Percentiles rank a stretch among this genome's conserved stretches.
Conservation (phyloP, 2,329 filamentous ascomycete genomes). For the Calonectria naviculata region DNA sequence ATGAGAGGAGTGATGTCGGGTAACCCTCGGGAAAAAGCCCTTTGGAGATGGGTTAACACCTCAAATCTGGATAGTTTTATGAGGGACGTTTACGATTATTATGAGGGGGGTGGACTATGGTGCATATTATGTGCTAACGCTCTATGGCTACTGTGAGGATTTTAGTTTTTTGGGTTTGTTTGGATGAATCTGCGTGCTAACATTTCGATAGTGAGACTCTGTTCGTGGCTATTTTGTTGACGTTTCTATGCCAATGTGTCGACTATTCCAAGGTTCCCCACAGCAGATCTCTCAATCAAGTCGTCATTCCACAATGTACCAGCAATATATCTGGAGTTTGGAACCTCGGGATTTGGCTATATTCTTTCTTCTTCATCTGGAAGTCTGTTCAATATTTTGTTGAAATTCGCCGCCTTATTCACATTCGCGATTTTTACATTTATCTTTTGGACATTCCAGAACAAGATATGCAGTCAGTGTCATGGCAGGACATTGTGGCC, state of each 20-base stretch:
- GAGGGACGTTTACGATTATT: conserved; percentile 87
- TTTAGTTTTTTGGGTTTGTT: no score
- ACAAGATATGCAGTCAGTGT: conserved; percentile 91
- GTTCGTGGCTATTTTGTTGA: conserved; percentile 85
- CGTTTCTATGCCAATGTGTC: conserved; percentile 87
- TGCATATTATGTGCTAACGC: conserved; percentile 81
- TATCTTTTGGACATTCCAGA: conserved; percentile 84
- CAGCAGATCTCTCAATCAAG: conserved; percentile 65
- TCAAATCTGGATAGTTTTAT: conserved; percentile 91
- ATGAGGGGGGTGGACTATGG: conserved; percentile 83
- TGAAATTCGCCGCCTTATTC: conserved; percentile 77
- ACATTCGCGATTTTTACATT: conserved; percentile 88
- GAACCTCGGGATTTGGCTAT: conserved; percentile 85
- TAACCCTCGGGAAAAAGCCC: conserved; percentile 74
- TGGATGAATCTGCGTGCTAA: neutral
- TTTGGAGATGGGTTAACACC: conserved; percentile 95
- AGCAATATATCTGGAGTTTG: conserved; percentile 78
- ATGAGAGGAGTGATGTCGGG: conserved; percentile 43
- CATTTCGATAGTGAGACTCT: conserved; percentile 71
- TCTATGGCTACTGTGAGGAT: conserved; percentile 77
- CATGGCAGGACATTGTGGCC: conserved; percentile 91
- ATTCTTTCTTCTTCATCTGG: conserved; percentile 86
- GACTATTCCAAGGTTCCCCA: conserved; percentile 81
- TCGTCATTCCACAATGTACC: conserved; percentile 80
- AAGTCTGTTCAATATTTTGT: conserved; percentile 80